phyloP scores from a whole-genome alignment of 352 stramenopile genomes.

The Peronospora belbahrii region DNA sequence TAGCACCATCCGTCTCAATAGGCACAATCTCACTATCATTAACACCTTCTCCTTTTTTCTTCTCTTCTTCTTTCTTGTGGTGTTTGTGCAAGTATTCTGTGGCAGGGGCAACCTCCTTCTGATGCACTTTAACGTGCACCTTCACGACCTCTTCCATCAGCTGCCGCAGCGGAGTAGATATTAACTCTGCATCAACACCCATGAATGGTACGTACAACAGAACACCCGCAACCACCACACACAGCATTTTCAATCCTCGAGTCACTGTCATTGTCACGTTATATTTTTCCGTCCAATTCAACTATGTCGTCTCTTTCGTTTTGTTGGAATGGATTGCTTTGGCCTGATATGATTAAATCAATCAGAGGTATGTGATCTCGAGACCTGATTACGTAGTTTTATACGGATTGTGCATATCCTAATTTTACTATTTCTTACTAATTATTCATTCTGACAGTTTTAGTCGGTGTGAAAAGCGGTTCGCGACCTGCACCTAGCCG shows the following conservation, averaged over 20 bases:
- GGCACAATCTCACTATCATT: slow-evolving; percentile 31
- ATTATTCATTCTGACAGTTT: no score
- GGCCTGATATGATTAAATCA: slow-evolving; percentile 8
- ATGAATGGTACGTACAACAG: slow-evolving; percentile 8
- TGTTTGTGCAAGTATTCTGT: slow-evolving; percentile 13
- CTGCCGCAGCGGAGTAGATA: slow-evolving; percentile 7
- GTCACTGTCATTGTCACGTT: slow-evolving; percentile 28
- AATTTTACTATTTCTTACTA: no score
- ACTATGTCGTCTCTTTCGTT: slow-evolving; percentile 9
- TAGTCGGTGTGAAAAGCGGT: no score
- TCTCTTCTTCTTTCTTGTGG: slow-evolving; percentile 14
- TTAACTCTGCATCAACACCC: slow-evolving; percentile 17
- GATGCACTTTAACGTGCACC: slow-evolving; percentile 20
- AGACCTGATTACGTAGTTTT: no score
- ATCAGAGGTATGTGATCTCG: neutral
- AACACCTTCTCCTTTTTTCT: slow-evolving; percentile 13
- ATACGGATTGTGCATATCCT: no score
- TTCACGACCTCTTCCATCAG: slow-evolving; percentile 24
- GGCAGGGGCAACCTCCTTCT: slow-evolving; percentile 2
- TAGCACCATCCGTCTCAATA: slow-evolving; percentile 21
- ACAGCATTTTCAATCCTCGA: slow-evolving; percentile 30
- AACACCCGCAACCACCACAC: slow-evolving; percentile 22
- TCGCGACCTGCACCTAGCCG: no score
- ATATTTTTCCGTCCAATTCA: slow-evolving; percentile 10
- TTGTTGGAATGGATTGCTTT: slow-evolving; percentile 11